A percentile compares a stretch with the other conserved stretches of the same genome.
Conservation (phyloP, 306 rosid species). For the Lathyrus oleraceus region DNA sequence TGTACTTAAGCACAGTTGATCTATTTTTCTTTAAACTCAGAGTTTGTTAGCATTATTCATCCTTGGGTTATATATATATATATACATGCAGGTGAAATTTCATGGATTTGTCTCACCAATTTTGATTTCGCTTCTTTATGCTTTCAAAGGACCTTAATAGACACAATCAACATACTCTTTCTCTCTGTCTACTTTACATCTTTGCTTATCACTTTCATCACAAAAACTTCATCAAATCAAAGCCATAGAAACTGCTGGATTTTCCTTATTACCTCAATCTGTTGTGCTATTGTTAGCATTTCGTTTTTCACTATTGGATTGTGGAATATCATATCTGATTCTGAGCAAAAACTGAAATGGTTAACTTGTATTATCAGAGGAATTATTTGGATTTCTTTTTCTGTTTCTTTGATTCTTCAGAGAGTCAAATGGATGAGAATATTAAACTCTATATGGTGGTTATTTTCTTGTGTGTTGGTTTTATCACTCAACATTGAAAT, state of each 20-base stretch:
- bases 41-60: not conserved
- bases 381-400: too few relatives aligned
- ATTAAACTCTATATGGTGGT: too few relatives aligned
- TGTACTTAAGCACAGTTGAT: not conserved
- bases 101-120: too few relatives aligned
- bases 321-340: constrained; percentile 30
- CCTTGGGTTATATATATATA: not conserved
- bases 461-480: too few relatives aligned
- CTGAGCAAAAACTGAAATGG: too few relatives aligned
- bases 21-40: too few relatives aligned
- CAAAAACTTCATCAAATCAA: constrained; percentile 19
- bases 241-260: not conserved
- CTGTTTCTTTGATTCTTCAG: too few relatives aligned
- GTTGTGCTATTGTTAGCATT: constrained; percentile 48
- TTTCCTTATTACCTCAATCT: constrained; percentile 39
- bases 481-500: too few relatives aligned
- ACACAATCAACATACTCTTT: constrained; percentile 45
- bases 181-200: constrained; percentile 35
- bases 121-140: constrained; percentile 47
- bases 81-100: constrained; percentile 6
- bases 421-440: too few relatives aligned
- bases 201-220: constrained; percentile 30
- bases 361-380: too few relatives aligned
- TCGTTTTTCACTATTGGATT: constrained; percentile 43
- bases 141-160: constrained; percentile 41